phyloP scores from a whole-genome alignment of 495 filamentous ascomycete species.

The Penicillium pancosmium region DNA sequence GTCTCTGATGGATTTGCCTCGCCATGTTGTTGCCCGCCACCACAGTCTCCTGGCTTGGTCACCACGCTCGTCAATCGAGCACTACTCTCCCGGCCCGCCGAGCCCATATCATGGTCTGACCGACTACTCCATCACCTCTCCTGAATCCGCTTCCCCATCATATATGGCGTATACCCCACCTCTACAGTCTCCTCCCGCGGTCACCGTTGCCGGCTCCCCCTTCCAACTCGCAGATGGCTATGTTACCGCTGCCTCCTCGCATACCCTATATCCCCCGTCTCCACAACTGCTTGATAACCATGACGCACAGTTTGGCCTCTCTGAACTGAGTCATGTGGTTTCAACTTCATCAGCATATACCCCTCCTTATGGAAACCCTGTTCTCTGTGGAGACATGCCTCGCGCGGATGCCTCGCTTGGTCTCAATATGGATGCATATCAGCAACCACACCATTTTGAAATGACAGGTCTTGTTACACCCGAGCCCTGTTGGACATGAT shows the following conservation, averaged over 20 bases:
- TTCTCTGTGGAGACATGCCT: constrained; percentile 32
- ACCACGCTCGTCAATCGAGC: constrained; percentile 42
- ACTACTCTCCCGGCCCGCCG: constrained; percentile 41
- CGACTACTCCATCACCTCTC: constrained; percentile 39
- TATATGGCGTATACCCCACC: constrained; percentile 47
- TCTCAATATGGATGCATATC: constrained; percentile 39
- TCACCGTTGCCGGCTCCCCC: constrained; percentile 40
- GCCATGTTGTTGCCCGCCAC: constrained; percentile 39
- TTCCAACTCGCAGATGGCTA: constrained; percentile 39
- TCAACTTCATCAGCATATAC: constrained; percentile 38
- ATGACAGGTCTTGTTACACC: constrained; percentile 32
- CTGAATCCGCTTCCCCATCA: constrained; percentile 42
- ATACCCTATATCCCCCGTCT: constrained; percentile 41
- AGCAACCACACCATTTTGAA: constrained; percentile 34
- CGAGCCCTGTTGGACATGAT: constrained; percentile 40
- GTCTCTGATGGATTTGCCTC: constrained; percentile 44
- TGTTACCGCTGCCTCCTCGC: constrained; percentile 34
- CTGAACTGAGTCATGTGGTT: constrained; percentile 34
- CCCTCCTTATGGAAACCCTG: constrained; percentile 36
- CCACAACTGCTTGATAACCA: constrained; percentile 41
- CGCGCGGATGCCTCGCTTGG: constrained; percentile 30
- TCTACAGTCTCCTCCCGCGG: constrained; percentile 44
- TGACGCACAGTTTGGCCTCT: constrained; percentile 29
- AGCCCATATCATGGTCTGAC: constrained; percentile 41
- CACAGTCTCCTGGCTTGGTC: constrained; percentile 42